Conservation (phyloP, 164 flowering plant genomes). For the Dillenia suffruticosa region DNA sequence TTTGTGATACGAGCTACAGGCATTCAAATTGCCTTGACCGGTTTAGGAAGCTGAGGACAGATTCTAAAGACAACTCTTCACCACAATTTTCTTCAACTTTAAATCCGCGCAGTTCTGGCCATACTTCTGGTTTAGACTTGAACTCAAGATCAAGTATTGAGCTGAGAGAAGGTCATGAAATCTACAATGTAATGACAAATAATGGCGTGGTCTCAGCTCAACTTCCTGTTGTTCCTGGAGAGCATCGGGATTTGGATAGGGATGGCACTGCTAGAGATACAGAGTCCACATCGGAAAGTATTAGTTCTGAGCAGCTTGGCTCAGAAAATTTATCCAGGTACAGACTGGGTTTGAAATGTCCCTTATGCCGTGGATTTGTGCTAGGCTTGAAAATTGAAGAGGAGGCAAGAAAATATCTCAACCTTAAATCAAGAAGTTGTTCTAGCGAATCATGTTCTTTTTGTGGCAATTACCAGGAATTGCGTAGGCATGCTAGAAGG, state of each 20-base stretch:
- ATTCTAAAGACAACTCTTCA: constrained; percentile 5
- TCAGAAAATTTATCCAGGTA: constrained; percentile 18
- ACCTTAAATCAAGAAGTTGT: constrained; percentile 44
- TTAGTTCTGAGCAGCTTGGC: constrained; percentile 13
- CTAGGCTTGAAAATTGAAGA: constrained; percentile 41
- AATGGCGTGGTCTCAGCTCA: constrained; percentile 3
- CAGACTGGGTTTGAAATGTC: constrained; percentile 28
- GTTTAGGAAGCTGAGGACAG: constrained; percentile 21
- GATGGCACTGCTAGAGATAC: constrained; percentile 15
- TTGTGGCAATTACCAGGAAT: constrained; percentile 41
- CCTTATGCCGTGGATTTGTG: constrained; percentile 49
- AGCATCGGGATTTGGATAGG: background rate
- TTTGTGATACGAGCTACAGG: constrained; percentile 53
- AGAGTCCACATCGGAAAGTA: constrained; percentile 9
- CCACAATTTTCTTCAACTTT: constrained; percentile 10
- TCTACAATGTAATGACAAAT: constrained; percentile 15
- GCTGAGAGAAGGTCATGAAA: constrained; percentile 11
- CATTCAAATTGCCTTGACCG: constrained; percentile 54
- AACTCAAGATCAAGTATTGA: constrained; percentile 6
- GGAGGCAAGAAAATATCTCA: constrained; percentile 39
- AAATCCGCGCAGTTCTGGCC: constrained; percentile 4
- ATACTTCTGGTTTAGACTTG: constrained; percentile 12
- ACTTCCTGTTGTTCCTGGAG: constrained; percentile 5
- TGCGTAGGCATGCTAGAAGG: constrained; percentile 51
- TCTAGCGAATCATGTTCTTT: constrained; percentile 44